Evolutionary conservation across 345 rosid species (phyloP), one percentile per base, ranked within the genome.

Genomic region (Lepidium sativum): DNA sequence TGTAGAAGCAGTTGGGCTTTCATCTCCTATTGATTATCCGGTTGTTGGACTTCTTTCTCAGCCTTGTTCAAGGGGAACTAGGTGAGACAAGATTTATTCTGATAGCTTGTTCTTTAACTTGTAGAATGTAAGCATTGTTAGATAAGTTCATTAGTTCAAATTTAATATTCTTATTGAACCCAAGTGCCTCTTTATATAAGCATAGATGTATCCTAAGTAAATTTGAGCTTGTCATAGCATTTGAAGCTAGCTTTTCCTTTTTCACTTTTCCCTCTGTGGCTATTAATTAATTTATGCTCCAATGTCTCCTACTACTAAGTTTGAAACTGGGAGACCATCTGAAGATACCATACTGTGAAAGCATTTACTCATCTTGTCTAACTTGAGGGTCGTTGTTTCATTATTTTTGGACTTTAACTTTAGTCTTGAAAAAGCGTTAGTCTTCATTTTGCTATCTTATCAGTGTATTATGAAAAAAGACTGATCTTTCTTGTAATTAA

Each of bases 21-120:
- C 85, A 62, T 80, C 86, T 47, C 72, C 81, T 62, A 73, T 78
- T 69, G 80, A 64, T 40, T 81, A 75, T 60, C 76, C 95, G 48
- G 75, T 91, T 68, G 90, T 83, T 66, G 95, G 90, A 72, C 63
- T 91, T 81, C 92, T 88, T 59, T 79, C 90, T 18, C 96, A 91
- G 65, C 92, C 98, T 41, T 70, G 71, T 62, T 86, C 86, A 50
- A 61, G 72, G 34, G 95, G 88, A 80, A 78, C 83, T 65, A 84
- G 95, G 95, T 74, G 72, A 78, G 87, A 51, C 44, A 35, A 11
- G 6, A 48, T 43, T 57, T 41, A 23, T 31, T 32, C n/a, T 57
- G n/a, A 31, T 64, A 35, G 59, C 68, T 54, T 60, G 12, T 51
- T 43, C 21, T 27, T 55, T 47, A 21, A 47, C 38, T 2, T 54